Evolutionary conservation across 164 flowering plant species (phyloP).

Genomic region (Hamamelis virginiana): DNA sequence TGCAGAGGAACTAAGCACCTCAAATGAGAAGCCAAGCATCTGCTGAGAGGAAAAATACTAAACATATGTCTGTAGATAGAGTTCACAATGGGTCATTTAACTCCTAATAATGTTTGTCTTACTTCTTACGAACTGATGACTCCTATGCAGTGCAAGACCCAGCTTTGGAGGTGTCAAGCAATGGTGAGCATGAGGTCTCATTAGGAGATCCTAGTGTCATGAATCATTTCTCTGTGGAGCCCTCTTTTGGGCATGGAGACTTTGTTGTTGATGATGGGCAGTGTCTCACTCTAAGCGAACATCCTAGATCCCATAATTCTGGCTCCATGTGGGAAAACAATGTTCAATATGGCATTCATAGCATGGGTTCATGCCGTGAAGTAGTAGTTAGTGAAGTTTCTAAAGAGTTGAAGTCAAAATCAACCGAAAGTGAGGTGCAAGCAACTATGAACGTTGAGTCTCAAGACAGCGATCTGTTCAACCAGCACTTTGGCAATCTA

Average conservation of each 20-base stretch:
- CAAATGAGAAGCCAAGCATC: too few species aligned
- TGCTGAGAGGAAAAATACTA: neutral
- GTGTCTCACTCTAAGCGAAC: slow-evolving; percentile 6
- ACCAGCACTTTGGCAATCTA: slow-evolving; percentile 42
- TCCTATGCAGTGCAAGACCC: slow-evolving; percentile 17
- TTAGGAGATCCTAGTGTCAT: slow-evolving; percentile 4
- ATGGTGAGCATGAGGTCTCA: slow-evolving; percentile 8
- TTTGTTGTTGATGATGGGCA: slow-evolving; percentile 8
- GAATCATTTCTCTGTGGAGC: neutral
- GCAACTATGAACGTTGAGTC: slow-evolving; percentile 8
- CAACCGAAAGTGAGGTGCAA: slow-evolving; percentile 15
- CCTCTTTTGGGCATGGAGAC: neutral
- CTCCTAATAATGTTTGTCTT: too few species aligned
- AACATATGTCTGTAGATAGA: neutral
- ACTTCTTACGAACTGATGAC: neutral
- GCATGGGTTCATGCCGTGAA: slow-evolving; percentile 8
- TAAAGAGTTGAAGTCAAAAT: slow-evolving; percentile 9
- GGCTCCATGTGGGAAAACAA: neutral
- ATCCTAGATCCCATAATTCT: neutral
- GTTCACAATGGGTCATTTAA: neutral
- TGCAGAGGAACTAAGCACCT: too few species aligned
- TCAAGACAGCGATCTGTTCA: slow-evolving; percentile 34
- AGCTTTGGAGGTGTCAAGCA: slow-evolving; percentile 7
- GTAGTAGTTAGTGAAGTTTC: slow-evolving; percentile 2
- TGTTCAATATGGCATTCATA: slow-evolving; percentile 6